phyloP scores from a whole-genome alignment of 2,329 filamentous ascomycete genomes.

The Aspergillus ustus region DNA sequence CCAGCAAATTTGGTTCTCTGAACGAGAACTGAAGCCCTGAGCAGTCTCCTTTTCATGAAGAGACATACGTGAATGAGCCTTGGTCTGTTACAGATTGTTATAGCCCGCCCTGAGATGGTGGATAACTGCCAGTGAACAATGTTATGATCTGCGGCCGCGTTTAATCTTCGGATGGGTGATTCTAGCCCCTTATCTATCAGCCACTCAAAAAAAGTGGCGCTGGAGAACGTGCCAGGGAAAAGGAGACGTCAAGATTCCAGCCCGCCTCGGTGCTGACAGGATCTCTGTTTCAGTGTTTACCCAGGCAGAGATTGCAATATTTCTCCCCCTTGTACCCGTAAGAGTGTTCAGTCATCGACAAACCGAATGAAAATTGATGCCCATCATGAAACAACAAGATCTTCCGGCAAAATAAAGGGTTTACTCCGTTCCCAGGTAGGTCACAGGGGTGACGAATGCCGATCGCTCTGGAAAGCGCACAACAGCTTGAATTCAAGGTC shows the following conservation, averaged over 20 bases:
- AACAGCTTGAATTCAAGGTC: constrained; percentile 1
- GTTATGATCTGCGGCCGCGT: constrained; percentile 3
- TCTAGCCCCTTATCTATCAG: constrained; percentile 13
- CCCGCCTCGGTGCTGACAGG: neutral
- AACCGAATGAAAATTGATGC: neutral
- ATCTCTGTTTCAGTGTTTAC: too few species aligned
- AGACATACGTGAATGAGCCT: neutral
- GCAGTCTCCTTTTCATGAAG: neutral
- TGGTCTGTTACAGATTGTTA: neutral
- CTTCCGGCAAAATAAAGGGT: constrained; percentile 13
- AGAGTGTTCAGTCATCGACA: neutral
- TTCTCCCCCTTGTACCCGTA: too few species aligned
- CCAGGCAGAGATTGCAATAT: too few species aligned
- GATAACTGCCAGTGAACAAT: neutral
- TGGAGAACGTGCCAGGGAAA: constrained; percentile 1
- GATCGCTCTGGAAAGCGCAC: neutral
- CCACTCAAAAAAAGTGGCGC: constrained; percentile 5
- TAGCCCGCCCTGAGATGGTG: neutral
- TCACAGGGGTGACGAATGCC: neutral
- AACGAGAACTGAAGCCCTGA: neutral
- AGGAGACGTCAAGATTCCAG: neutral
- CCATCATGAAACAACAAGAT: constrained; percentile 10
- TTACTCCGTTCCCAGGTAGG: too few species aligned
- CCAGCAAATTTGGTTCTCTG: neutral
- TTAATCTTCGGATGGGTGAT: neutral